Conservation (phyloP, 208 protist genomes). For the Tetramitus jugosus region DNA sequence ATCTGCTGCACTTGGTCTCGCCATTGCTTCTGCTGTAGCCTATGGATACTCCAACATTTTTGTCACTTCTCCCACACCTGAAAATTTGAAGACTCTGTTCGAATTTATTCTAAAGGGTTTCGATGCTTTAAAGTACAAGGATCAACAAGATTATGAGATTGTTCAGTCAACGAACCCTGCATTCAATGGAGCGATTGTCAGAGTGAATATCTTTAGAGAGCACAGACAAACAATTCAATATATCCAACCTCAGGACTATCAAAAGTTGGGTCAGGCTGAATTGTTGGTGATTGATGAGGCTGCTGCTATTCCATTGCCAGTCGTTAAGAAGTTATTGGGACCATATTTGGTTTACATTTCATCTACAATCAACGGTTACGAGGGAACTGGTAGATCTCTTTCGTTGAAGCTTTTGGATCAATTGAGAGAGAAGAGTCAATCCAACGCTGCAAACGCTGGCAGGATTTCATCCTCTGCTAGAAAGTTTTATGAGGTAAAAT, state of each 20-base stretch:
- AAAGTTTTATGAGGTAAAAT: slow-evolving; percentile 77
- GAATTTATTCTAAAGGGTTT: slow-evolving; percentile 95
- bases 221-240: slow-evolving; percentile 98
- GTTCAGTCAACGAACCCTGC: slow-evolving; percentile 80
- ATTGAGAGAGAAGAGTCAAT: slow-evolving; percentile 66
- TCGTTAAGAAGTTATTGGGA: slow-evolving; percentile 90
- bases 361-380: slow-evolving; percentile 98
- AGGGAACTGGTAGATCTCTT: slow-evolving; percentile 96
- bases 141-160: slow-evolving; percentile 94
- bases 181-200: slow-evolving; percentile 88
- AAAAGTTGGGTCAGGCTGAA: slow-evolving; percentile 47
- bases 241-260: slow-evolving; percentile 60
- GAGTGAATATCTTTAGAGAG: slow-evolving; percentile 90
- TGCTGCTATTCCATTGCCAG: slow-evolving; percentile 95
- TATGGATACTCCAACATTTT: slow-evolving; percentile 99
- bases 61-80: slow-evolving; percentile 92
- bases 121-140: slow-evolving; percentile 84
- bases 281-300: slow-evolving; percentile 99
- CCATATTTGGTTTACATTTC: slow-evolving; percentile 97
- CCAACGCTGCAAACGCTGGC: neutral
- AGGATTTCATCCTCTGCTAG: slow-evolving; percentile 39
- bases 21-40: slow-evolving; percentile 85
- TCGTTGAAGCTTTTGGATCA: slow-evolving; percentile 98
- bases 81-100: slow-evolving; percentile 98
- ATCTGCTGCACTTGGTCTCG: slow-evolving; percentile 81